Evolutionary conservation across 2,329 filamentous ascomycete species (phyloP), one percentile per base, ranked within the genome.

Genomic region (Venturiaceae sp.): DNA sequence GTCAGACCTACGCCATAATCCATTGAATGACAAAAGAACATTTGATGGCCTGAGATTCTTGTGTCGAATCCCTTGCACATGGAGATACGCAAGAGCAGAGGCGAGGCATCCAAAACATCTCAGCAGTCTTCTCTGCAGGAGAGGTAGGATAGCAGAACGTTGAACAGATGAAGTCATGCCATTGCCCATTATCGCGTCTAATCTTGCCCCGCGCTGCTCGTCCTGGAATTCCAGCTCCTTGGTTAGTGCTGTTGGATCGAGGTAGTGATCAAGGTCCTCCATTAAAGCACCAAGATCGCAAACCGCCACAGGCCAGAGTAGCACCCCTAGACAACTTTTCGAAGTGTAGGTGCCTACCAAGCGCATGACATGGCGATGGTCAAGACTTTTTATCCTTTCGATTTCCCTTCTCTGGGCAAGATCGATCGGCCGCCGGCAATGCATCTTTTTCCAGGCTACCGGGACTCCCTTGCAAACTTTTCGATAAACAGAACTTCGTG

Each of bases 401-500:
- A 55, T 55, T n/a, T 55, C 23, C 53, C 37, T 39, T 14, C 19
- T 37, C 3, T 55, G 34, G 11, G 21, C 32, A 53, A 32, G 16
- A n/a, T 11, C 26, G 28, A 36, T 52, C 28, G 36, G 36, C 32
- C 9, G 19, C 21, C 33, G 30, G 33, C 33, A 39, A 41, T 13
- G 3, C 2, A 55, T 26, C 16, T n/a, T 55, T 21, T 55, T 55
- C 53, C 63, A 63, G 16, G 64, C 65, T 8, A 50, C 6, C n/a
- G 44, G 44, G 11, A 32, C 19, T 50, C 32, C 32, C 44, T 50
- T 50, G 44, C 44, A 50, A 30, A 14, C 32, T 7, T 14, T 50
- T 26, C 44, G 44, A 50, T 50, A 30, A 16, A 50, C 23, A 16
- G 44, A 30, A 30, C 44, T 50, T 50, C 13, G 9, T 9, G 19